A percentile compares a stretch with the other conserved stretches of the same genome.
Conservation (phyloP, 2,329 filamentous ascomycete genomes). For the Hyphodiscus sp. region DNA sequence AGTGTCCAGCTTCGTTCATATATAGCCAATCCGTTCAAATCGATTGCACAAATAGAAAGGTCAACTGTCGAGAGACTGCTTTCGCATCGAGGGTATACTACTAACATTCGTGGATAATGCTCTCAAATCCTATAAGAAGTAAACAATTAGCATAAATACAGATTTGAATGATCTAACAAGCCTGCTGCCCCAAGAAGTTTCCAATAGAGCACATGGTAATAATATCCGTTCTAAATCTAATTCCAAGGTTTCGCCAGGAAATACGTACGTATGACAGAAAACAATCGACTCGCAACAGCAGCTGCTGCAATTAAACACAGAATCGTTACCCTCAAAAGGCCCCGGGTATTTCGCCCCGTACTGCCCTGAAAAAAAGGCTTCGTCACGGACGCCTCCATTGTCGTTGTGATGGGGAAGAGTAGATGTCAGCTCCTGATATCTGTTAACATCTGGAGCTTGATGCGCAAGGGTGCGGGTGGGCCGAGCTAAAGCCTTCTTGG, state of each 20-base stretch:
- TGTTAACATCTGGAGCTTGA: not conserved
- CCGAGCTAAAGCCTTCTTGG: not conserved
- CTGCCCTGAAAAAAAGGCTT: conserved; percentile 63
- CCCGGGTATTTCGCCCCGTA: conserved; percentile 74
- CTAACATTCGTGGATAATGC: conserved; percentile 99
- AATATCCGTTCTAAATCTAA: too few relatives aligned
- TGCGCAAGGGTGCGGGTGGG: not conserved
- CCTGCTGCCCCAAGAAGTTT: not conserved
- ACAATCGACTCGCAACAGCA: conserved; percentile 86
- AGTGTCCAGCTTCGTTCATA: conserved; percentile 19
- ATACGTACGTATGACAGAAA: conserved; percentile 91
- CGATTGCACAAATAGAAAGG: conserved; percentile 20
- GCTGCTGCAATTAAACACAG: conserved; percentile 85
- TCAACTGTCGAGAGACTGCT: conserved; percentile 10
- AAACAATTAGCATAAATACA: conserved; percentile 18
- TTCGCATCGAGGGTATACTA: conserved; percentile 26
- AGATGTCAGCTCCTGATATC: not conserved
- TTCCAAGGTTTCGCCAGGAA: too few relatives aligned
- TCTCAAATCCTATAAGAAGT: conserved; percentile 72
- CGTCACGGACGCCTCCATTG: conserved; percentile 33
- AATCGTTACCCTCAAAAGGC: conserved; percentile 83
- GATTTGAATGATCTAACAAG: not conserved
- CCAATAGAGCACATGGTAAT: conserved; percentile 1
- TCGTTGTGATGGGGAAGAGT: conserved; percentile 22
- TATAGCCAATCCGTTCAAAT: conserved; percentile 6